Percentiles rank a stretch among this genome's conserved stretches.
phyloP scores from a whole-genome alignment of 257 asterid genomes.

The Solanum chaucha region DNA sequence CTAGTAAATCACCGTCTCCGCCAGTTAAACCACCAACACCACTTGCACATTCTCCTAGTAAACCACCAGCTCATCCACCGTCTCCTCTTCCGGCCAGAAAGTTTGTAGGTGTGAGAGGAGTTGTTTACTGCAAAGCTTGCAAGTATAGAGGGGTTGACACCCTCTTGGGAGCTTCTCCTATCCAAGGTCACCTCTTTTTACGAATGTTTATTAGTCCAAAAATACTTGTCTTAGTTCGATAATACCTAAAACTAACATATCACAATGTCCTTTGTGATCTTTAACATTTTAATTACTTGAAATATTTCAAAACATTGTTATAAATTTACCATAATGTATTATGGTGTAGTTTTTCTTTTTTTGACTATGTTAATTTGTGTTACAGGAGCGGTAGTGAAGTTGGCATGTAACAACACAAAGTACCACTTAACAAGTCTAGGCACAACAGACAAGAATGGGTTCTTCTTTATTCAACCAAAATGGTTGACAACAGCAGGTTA shows the following conservation, averaged over 20 bases:
- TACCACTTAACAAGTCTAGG: slow-evolving; percentile 3
- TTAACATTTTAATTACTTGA: too few relatives aligned
- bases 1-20: not conserved
- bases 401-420: slow-evolving; percentile 47
- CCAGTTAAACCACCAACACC: slow-evolving; percentile 10
- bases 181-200: slow-evolving; percentile 10
- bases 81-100: slow-evolving; percentile 8
- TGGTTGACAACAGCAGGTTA: slow-evolving; percentile 24
- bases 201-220: too few relatives aligned
- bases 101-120: slow-evolving; percentile 39
- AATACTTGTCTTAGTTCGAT: too few relatives aligned
- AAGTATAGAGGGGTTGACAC: slow-evolving; percentile 38
- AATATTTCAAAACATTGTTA: not conserved
- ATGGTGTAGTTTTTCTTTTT: too few relatives aligned
- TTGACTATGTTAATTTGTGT: not conserved
- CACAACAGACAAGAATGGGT: slow-evolving; percentile 49
- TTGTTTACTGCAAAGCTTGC: slow-evolving; percentile 68
- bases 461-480: slow-evolving; percentile 36
- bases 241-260: too few relatives aligned
- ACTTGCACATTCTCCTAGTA: not conserved
- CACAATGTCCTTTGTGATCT: not conserved
- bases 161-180: slow-evolving; percentile 34
- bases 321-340: not conserved
- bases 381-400: slow-evolving; percentile 51
- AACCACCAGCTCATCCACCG: not conserved